Base-by-base conservation (phyloP, 2,329 filamentous ascomycete genomes). In the Sclerotinia borealis region DNA sequence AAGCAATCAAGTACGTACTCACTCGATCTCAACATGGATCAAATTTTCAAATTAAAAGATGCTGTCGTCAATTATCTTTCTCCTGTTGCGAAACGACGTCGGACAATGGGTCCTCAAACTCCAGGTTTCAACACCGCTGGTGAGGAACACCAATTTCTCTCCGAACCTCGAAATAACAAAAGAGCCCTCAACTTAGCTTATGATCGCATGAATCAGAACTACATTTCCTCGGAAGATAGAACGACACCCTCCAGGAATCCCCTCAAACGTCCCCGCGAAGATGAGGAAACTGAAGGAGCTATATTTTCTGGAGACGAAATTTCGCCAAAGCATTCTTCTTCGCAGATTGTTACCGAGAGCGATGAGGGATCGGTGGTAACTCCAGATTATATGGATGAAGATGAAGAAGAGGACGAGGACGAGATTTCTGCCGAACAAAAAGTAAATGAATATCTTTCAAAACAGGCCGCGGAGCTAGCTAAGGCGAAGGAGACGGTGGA, bases 71-170 rank as follows among this genome's bases (percentile, higher is more conserved):
- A 65, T 22, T 70, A 68, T 54, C 61, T 75, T 48, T 72, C 72
- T 17, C 72, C 73, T 37, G 41, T 63, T 11, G 55, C 68, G 17
- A 73, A 74, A 51, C 73, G 73, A 51, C 73, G 68, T 43, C 72
- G 72, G 27, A 75, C 72, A 22, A 52, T 68, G 29, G 71, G 65
- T 22, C 68, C 68, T 61, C 59, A 55, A 22, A 67, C 67, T n/a
- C 65, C 69, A 13, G 52, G 51, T 29, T 64, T 67, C 17, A 56
- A 50, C 5, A 60, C 51, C 47, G 52, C 60, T 15, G 49, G 39
- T 7, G 50, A 51, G 27, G 66, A 69, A 22, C 63, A 62, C 45
- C 54, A 47, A 9, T 70, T 67, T 36, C 41, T 51, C 9, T 68
- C 68, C 17, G 70, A 70, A 37, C 67, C 67, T 54, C 65, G 59